A percentile compares a stretch with the other conserved stretches of the same genome.
These are phyloP conservation scores for Diaporthe amygdali DNA, from an alignment of 2,329 filamentous ascomycete genomes.

Conservation along the genomic window DNA sequence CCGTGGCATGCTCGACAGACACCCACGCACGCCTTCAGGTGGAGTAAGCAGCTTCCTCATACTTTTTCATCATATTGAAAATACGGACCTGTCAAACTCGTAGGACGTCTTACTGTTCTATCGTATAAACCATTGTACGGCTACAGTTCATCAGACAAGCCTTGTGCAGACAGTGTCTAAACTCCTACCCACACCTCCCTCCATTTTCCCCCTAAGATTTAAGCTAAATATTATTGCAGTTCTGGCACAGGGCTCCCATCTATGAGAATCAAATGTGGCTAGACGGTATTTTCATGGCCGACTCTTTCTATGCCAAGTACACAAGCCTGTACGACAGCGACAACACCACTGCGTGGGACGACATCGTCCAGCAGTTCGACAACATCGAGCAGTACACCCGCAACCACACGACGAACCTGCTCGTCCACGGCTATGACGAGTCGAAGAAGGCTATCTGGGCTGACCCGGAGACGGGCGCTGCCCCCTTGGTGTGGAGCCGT, in stretches of 20 bases:
- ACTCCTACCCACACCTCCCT: background rate
- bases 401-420: slow-evolving; percentile 44
- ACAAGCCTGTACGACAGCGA: slow-evolving; percentile 29
- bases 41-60: slow-evolving; percentile 29
- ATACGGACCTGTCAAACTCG: background rate
- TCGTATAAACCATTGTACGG: too few relatives aligned
- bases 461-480: slow-evolving; percentile 52
- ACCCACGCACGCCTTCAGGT: slow-evolving; percentile 43
- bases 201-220: background rate
- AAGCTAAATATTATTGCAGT: slow-evolving; percentile 23
- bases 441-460: slow-evolving; percentile 56
- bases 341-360: slow-evolving; percentile 34
- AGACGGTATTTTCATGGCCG: slow-evolving; percentile 47
- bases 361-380: slow-evolving; percentile 20
- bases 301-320: slow-evolving; percentile 37
- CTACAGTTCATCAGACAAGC: background rate
- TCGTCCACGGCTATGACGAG: slow-evolving; percentile 62
- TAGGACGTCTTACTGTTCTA: too few relatives aligned
- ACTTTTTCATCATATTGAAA: background rate
- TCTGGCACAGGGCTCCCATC: slow-evolving; percentile 45
- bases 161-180: background rate
- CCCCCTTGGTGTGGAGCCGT: slow-evolving; percentile 58
- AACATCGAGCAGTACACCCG: slow-evolving; percentile 38
- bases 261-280: slow-evolving; percentile 52
- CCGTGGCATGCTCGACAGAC: slow-evolving; percentile 42